Evolutionary conservation across 2,329 filamentous ascomycete species (phyloP).

Genomic region (Aureobasidium namibiae): DNA sequence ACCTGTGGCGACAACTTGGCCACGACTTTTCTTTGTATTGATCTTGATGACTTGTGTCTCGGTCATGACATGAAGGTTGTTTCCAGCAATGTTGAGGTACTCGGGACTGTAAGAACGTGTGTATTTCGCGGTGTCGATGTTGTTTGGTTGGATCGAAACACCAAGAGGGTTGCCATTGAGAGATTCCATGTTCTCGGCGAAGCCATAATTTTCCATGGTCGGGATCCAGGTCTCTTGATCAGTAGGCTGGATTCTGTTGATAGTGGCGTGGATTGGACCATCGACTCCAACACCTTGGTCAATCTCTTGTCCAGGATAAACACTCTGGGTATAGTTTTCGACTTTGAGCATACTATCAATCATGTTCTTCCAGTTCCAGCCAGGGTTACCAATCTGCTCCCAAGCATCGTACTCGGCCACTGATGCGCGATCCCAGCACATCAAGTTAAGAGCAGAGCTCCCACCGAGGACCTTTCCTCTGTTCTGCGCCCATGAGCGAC

Average conservation of each 20-base stretch:
- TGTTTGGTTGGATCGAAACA: conserved; percentile 25
- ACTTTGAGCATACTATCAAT: background rate
- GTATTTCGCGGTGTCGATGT: conserved; percentile 6
- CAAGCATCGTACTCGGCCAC: conserved; percentile 7
- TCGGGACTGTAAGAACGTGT: conserved; percentile 16
- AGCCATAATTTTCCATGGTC: conserved; percentile 14
- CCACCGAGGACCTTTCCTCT: conserved; percentile 15
- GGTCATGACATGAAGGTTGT: conserved; percentile 35
- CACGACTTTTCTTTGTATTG: conserved; percentile 23
- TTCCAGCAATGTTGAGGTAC: background rate
- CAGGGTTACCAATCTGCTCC: background rate
- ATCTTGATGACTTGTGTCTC: conserved; percentile 32
- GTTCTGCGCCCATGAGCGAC: conserved; percentile 34
- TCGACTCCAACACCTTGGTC: conserved; percentile 10
- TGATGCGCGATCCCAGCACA: conserved; percentile 9
- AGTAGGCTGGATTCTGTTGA: background rate
- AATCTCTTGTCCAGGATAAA: conserved; percentile 15
- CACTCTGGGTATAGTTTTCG: conserved; percentile 30
- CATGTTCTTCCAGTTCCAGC: conserved; percentile 8
- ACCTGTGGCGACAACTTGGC: conserved; percentile 9
- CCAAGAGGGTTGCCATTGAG: conserved; percentile 5
- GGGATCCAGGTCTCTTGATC: conserved; percentile 18
- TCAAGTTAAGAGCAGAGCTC: conserved; percentile 1
- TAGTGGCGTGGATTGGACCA: background rate
- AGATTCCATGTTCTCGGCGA: conserved; percentile 15